Base-by-base conservation (phyloP, 495 filamentous ascomycete species). In the Lindgomyces ingoldianus region DNA sequence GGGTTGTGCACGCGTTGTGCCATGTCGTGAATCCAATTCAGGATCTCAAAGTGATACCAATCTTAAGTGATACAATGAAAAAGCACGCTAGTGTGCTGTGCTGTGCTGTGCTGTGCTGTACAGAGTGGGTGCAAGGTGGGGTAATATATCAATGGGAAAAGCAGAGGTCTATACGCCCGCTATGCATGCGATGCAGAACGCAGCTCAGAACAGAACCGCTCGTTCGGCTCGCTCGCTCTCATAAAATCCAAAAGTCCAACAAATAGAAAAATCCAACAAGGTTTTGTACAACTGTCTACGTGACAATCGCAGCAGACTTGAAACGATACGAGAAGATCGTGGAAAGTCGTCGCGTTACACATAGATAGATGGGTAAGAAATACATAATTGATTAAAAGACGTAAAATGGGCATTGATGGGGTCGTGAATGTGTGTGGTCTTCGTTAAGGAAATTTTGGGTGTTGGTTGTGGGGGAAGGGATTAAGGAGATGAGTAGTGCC, bases 141-240 rank as follows among this genome's bases (percentile, higher is more conserved):
- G 19, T 1, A 53, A 42, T 27, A 47, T 19, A 47, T 9, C 6
- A 39, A 6, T 6, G 33, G 33, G 33, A 39, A 14, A 39, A 39
- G 33, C 27, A 9, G 48, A 51, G 14, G 52, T 62, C 59, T 53
- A 24, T 60, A 66, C 63, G 57, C 63, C 63, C 63, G 57, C 63
- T 56, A 60, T 26, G 61, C 61, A 57, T 53, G 48, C 54, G 24
- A 19, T 55, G 48, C 44, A 46, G 51, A 41, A 66, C 55, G 54
- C 54, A n/a, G n/a, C n/a, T n/a, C n/a, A n/a, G n/a, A n/a, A n/a
- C 24, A 39, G 14, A 22, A 50, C 41, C 27, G 52, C 52, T 55
- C 30, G 18, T 55, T 19, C 29, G 19, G n/a, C 30, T 24, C 33
- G 11, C 21, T 21, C 46, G 55, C 52, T 51, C 50, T 19, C 14